Conservation (phyloP, 495 filamentous ascomycete species). For the Neurospora tetraspora region DNA sequence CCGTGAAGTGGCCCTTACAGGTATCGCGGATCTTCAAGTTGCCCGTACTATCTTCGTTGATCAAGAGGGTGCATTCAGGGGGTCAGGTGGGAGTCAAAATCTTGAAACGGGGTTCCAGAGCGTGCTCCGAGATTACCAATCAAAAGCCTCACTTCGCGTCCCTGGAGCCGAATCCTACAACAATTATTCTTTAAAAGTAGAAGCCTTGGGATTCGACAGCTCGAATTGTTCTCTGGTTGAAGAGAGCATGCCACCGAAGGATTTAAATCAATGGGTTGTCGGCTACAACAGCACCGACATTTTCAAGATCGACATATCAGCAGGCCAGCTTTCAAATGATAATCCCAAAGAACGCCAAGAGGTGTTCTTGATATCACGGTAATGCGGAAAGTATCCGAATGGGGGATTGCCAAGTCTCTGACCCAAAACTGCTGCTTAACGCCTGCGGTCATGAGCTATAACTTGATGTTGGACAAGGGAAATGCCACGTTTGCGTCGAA, state of each 20-base stretch:
- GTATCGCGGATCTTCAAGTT: background rate
- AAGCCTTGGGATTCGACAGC: background rate
- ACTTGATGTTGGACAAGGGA: background rate
- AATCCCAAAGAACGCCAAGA: no score
- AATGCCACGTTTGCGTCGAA: background rate
- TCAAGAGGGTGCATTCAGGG: no score
- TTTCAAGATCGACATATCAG: background rate
- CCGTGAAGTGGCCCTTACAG: background rate
- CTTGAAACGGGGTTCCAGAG: no score
- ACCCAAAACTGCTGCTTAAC: background rate
- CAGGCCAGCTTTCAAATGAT: no score
- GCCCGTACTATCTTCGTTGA: no score
- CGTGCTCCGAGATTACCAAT: background rate
- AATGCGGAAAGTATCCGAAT: background rate
- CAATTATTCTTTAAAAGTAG: background rate
- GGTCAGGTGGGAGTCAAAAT: no score
- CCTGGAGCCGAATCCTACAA: background rate
- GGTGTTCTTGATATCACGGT: no score
- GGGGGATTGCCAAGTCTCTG: background rate
- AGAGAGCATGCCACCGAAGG: background rate
- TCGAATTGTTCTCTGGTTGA: background rate
- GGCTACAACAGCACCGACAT: no score
- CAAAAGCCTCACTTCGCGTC: background rate
- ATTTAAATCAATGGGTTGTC: no score
- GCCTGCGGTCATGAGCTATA: background rate